phyloP scores from a whole-genome alignment of 2,329 filamentous ascomycete species.

The Nakataea oryzae region DNA sequence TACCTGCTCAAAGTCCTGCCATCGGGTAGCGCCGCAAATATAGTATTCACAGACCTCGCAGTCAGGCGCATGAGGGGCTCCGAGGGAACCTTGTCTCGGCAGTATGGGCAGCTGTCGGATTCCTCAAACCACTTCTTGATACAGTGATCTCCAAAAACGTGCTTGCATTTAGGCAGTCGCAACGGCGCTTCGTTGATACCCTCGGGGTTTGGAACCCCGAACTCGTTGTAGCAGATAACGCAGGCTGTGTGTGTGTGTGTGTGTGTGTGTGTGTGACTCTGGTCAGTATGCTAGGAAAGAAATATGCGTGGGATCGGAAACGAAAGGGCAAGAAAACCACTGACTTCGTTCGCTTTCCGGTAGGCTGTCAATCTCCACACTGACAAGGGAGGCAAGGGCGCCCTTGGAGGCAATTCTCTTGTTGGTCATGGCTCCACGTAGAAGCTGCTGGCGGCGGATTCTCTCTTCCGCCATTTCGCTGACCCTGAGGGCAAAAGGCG shows the following conservation, averaged over 20 bases:
- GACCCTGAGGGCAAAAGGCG: not conserved
- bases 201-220: slow-evolving; percentile 44
- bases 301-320: not conserved
- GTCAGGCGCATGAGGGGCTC: slow-evolving; percentile 21
- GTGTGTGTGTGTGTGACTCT: too few relatives aligned
- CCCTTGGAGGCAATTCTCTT: slow-evolving; percentile 36
- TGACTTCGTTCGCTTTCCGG: slow-evolving; percentile 36
- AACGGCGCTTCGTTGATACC: slow-evolving; percentile 46
- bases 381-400: slow-evolving; percentile 34
- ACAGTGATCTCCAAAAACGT: slow-evolving; percentile 53
- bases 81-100: slow-evolving; percentile 48
- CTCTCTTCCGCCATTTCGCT: slow-evolving; percentile 17
- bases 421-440: slow-evolving; percentile 30
- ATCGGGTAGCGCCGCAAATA: not conserved
- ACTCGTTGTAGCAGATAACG: slow-evolving; percentile 56
- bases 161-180: slow-evolving; percentile 50
- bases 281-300: not conserved
- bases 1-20: not conserved
- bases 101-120: slow-evolving; percentile 53
- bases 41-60: slow-evolving; percentile 10
- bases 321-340: slow-evolving; percentile 11
- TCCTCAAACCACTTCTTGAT: slow-evolving; percentile 57
- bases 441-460: slow-evolving; percentile 30
- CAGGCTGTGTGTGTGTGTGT: slow-evolving; percentile 40
- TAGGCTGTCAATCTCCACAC: slow-evolving; percentile 32